A percentile compares a stretch with the other conserved stretches of the same genome.
Conservation (phyloP, 2,329 filamentous ascomycete species). For the Colletotrichum endophyticum region DNA sequence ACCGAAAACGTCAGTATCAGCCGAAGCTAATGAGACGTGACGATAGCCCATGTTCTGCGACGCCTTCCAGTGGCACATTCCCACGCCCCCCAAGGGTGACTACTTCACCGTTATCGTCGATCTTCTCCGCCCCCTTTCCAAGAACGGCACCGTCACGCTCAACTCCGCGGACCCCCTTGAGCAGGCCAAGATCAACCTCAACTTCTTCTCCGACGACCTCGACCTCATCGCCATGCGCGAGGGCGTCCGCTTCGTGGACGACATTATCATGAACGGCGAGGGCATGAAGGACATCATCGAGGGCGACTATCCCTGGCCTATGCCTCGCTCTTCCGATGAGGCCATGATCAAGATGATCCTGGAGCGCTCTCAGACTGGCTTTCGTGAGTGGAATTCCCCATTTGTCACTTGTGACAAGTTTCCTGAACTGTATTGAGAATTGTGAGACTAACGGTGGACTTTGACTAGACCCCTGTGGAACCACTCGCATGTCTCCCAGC, state of each 20-base stretch:
- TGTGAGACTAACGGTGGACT: background rate
- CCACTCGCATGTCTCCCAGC: constrained; percentile 53
- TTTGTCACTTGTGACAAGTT: background rate
- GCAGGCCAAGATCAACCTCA: constrained; percentile 63
- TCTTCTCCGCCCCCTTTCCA: constrained; percentile 44
- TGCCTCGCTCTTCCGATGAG: constrained; percentile 60
- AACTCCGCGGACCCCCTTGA: constrained; percentile 61
- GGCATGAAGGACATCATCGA: constrained; percentile 60
- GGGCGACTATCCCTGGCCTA: constrained; percentile 63
- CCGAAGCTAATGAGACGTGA: background rate
- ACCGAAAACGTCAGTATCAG: background rate
- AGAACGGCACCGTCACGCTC: constrained; percentile 59
- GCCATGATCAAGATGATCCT: constrained; percentile 61
- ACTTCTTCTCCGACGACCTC: constrained; percentile 62
- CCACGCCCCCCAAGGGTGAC: constrained; percentile 43
- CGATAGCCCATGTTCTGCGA: constrained; percentile 50
- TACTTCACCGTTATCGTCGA: constrained; percentile 63
- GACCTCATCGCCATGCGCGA: constrained; percentile 63
- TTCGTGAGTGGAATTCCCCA: constrained; percentile 37
- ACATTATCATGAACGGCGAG: constrained; percentile 61
- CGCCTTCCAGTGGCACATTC: constrained; percentile 54
- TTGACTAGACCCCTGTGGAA: constrained; percentile 56
- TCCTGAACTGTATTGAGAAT: accelerated
- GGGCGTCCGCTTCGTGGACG: constrained; percentile 60
- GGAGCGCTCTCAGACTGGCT: constrained; percentile 64